Base-by-base conservation (phyloP, 371 early-diverging fungal species). In the Mortierella sp. region DNA sequence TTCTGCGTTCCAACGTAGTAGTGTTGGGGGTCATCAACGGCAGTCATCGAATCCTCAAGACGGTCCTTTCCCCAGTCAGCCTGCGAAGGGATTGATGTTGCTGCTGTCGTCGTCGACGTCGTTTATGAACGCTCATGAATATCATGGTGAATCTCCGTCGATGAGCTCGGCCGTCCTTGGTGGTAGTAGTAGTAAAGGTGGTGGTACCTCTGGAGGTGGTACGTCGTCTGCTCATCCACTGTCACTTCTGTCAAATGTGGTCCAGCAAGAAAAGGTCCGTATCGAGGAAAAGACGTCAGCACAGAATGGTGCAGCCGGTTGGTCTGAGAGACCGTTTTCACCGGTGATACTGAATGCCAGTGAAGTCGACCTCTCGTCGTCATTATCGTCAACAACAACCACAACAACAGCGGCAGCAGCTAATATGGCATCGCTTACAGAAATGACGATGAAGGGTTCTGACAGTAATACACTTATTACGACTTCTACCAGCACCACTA, bases 271-370 rank as follows among this genome's bases (percentile, higher is more conserved):
- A 24, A 72, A 72, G 48, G 72, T 66, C 14, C 50, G 72, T 12
- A 56, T 72, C n/a, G 72, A 56, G 26, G 72, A 58, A 28, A 72
- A 66, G 58, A 66, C 72, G 0, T 66, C 72, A 4, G 37, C 56
- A 11, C 48, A 61, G 27, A 37, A 58, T 31, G 72, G 67, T 9
- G 72, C 72, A 6, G 72, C 72, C 4, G 72, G 72, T 6, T 72
- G 72, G 72, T 72, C 72, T 6, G 72, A 72, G 44, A 43, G 72
- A 23, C 49, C 72, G 0, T 70, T 70, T 42, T 66, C 72, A 21
- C 72, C 72, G 0, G 60, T 72, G 42, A 26, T 72, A 4, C 31
- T 53, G 4, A 72, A 52, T 9, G 43, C 61, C 1, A 59, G 12
- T 1, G 42, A 62, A 28, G 32, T 26, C 21, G 32, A 24, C 19